These are phyloP conservation scores for Gossypium stocksii DNA, from an alignment of 345 rosid species.

Conservation along the genomic window DNA sequence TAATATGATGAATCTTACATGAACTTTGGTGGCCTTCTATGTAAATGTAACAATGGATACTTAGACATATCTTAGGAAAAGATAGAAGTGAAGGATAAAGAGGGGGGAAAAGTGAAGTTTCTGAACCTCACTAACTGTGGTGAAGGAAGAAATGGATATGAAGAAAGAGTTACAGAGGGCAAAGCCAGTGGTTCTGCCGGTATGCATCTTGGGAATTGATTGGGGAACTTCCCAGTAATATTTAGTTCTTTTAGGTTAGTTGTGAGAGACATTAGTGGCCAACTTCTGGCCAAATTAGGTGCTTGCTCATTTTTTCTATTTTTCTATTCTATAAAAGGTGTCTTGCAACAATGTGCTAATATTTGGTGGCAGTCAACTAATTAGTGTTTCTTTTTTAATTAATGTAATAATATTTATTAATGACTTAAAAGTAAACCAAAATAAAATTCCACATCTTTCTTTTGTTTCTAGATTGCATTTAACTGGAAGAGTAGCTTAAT, in stretches of 20 bases:
- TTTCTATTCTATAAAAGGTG: neutral
- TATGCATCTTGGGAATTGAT: neutral
- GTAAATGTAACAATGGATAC: neutral
- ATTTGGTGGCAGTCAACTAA: neutral
- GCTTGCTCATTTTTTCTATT: neutral
- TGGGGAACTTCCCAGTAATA: neutral
- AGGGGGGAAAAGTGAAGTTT: neutral
- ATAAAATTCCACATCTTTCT: neutral
- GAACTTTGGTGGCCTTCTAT: neutral
- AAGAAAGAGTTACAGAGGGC: neutral
- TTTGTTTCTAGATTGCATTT: neutral
- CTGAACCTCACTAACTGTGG: neutral
- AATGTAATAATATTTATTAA: neutral
- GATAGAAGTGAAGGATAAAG: neutral
- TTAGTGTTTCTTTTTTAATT: neutral
- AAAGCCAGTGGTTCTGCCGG: neutral
- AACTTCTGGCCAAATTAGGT: neutral
- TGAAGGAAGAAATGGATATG: neutral
- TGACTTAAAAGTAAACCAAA: neutral
- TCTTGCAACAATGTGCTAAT: neutral
- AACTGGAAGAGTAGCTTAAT: slow-evolving; percentile 8
- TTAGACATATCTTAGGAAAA: neutral
- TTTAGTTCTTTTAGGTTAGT: slow-evolving; percentile 3
- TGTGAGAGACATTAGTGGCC: slow-evolving; percentile 2
- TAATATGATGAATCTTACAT: neutral